Base-by-base conservation (phyloP, 2,329 filamentous ascomycete species). In the Fusarium sulawesiense region DNA sequence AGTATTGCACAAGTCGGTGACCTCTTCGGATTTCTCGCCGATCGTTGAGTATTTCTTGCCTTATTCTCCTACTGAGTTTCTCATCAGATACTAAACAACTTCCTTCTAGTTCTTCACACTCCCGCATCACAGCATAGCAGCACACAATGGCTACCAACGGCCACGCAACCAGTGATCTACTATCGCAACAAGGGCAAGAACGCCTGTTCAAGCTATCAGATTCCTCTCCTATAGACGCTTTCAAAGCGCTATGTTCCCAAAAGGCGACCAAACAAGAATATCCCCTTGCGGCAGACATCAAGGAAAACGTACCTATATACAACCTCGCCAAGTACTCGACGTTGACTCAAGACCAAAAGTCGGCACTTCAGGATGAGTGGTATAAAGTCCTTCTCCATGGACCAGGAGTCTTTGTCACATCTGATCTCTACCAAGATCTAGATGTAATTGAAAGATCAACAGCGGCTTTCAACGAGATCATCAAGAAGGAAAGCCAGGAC, bases 341-440 rank as follows among this genome's bases (percentile, higher is more conserved):
- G 6, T 46, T 77, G 20, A 70, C 57, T 2, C 37, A 58, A 3
- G 55, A 62, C 3, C 68, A 74, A 37, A 75, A 70, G n/a, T 66
- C 78, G 18, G 72, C 76, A 6, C 82, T 90, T 4, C 87, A 89
- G 75, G 84, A 89, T 67, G 88, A 90, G 79, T 88, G 87, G 84
- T 84, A 89, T 71, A 81, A 87, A 63, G 82, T 87, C 58, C 83
- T 91, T 4, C 80, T 83, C 58, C 78, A 81, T 2, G 88, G 88
- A 0, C 87, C 89, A 0, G 88, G 89, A 7, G 86, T 90, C 16
- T 84, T 89, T 66, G 84, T 89, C n/a, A 81, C 88, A 6, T 83
- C 85, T 51, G 78, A 80, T 55, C 84, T 90, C 73, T 86, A 85
- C 78, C 77, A 78, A n/a, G 72, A 84, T 61, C 68, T 69, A 4